Percentiles rank a stretch among this genome's conserved stretches.
Conservation (phyloP, 495 filamentous ascomycete genomes). For the Cercophora sp. region DNA sequence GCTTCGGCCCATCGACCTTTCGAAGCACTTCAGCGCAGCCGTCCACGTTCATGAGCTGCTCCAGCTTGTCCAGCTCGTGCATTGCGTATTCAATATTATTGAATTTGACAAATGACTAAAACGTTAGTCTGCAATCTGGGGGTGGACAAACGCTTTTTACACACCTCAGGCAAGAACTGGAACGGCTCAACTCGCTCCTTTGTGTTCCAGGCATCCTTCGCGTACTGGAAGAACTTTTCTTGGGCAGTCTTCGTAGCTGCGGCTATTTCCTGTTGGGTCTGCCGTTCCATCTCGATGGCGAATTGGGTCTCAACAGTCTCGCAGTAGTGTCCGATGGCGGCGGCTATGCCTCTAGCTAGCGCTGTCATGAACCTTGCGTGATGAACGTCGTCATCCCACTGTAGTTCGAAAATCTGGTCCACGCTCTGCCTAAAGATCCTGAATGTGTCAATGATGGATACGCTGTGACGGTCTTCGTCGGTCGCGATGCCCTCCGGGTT, state of each 20-base stretch:
- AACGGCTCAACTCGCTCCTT: constrained; percentile 96
- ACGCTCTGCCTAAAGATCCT: constrained; percentile 86
- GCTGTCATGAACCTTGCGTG: constrained; percentile 97
- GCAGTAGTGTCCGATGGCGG: constrained; percentile 83
- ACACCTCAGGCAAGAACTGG: constrained; percentile 91
- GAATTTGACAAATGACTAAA: constrained; percentile 89
- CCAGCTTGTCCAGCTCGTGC: constrained; percentile 82
- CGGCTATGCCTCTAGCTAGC: constrained; percentile 80
- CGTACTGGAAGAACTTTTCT: constrained; percentile 84
- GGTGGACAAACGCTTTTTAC: constrained; percentile 14
- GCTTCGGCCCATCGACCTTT: constrained; percentile 50
- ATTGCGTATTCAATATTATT: constrained; percentile 97
- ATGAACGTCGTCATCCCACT: constrained; percentile 91
- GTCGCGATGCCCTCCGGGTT: constrained; percentile 55
- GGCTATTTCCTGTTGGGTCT: constrained; percentile 81
- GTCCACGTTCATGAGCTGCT: constrained; percentile 89
- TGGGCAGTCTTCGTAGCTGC: constrained; percentile 75
- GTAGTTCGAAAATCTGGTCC: constrained; percentile 76
- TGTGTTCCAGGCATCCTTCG: constrained; percentile 90
- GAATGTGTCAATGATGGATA: constrained; percentile 91
- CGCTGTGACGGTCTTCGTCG: constrained; percentile 86
- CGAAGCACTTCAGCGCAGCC: constrained; percentile 79
- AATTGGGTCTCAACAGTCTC: constrained; percentile 86
- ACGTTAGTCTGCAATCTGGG: constrained; percentile 11
- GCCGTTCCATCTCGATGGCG: constrained; percentile 85